These are phyloP conservation scores for Aspergillus melleus DNA, from an alignment of 2,329 filamentous ascomycete genomes.

Conservation along the genomic window DNA sequence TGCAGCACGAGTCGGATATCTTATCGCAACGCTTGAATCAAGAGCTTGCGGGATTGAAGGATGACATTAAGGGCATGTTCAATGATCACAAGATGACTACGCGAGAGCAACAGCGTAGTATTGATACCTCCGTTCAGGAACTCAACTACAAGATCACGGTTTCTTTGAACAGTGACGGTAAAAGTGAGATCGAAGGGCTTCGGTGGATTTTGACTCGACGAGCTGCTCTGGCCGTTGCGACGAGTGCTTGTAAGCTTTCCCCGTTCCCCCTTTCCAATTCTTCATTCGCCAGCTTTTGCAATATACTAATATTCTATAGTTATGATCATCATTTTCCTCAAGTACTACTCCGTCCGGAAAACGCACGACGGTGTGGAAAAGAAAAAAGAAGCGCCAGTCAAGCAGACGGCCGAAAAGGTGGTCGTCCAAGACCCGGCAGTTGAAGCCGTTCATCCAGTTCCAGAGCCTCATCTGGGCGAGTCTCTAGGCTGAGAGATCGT, in stretches of 20 bases:
- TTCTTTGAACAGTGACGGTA: conserved; percentile 81
- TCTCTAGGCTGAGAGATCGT: conserved; percentile 29
- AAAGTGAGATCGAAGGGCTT: conserved; percentile 86
- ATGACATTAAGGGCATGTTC: conserved; percentile 93
- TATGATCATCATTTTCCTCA: conserved; percentile 50
- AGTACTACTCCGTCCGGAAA: conserved; percentile 44
- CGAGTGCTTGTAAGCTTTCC: conserved; percentile 50
- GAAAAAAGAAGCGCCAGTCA: conserved; percentile 35
- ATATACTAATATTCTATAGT: conserved; percentile 31
- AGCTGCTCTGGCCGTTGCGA: conserved; percentile 61
- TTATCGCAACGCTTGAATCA: conserved; percentile 80
- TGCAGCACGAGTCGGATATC: conserved; percentile 96
- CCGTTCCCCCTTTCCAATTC: conserved; percentile 1
- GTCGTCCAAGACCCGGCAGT: conserved; percentile 15
- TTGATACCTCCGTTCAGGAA: conserved; percentile 88
- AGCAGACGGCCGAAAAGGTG: conserved; percentile 28
- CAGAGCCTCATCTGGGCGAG: conserved; percentile 29
- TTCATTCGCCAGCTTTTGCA: neutral
- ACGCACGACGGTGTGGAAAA: conserved; percentile 35
- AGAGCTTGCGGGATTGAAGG: conserved; percentile 77
- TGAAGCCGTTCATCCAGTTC: conserved; percentile 13
- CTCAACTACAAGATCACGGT: conserved; percentile 97
- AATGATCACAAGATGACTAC: conserved; percentile 94
- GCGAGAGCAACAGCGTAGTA: conserved; percentile 78
- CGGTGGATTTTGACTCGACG: conserved; percentile 77